Conservation (phyloP, 345 rosid genomes). For the Citrus mangshanensis region DNA sequence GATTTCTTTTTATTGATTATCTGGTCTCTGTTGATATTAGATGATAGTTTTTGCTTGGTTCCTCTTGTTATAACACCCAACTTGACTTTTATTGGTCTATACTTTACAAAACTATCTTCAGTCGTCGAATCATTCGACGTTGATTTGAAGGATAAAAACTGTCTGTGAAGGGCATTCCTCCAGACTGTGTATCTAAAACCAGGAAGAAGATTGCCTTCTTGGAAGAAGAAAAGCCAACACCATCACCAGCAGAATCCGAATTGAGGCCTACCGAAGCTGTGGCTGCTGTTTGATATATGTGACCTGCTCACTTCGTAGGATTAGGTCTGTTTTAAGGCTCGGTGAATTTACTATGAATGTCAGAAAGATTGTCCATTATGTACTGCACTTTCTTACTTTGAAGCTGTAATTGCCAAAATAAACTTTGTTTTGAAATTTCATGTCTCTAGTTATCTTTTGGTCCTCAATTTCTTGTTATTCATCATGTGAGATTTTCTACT, state of each 20-base stretch:
- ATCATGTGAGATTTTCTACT: background rate
- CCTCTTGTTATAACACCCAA: background rate
- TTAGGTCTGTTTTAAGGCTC: background rate
- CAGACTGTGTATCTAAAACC: constrained; percentile 68
- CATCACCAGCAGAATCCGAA: constrained; percentile 28
- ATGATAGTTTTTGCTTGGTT: background rate
- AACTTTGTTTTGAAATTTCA: background rate
- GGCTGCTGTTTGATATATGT: constrained; percentile 25
- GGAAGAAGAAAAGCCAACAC: constrained; percentile 52
- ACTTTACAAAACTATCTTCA: constrained; percentile 16
- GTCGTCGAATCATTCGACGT: constrained; percentile 77
- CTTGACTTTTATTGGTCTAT: background rate
- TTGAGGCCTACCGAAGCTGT: constrained; percentile 29
- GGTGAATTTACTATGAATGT: background rate
- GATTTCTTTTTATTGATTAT: background rate
- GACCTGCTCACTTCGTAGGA: background rate
- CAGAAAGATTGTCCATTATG: background rate
- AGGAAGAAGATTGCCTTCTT: constrained; percentile 81
- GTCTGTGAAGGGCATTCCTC: constrained; percentile 64
- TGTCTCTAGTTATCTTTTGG: background rate
- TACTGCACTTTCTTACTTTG: background rate
- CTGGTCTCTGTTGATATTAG: background rate
- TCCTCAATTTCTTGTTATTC: background rate
- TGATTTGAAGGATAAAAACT: constrained; percentile 75
- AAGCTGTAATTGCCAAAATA: background rate